Base-by-base conservation (phyloP, 2,329 filamentous ascomycete genomes). In the Hawksworthiomyces lignivorus region DNA sequence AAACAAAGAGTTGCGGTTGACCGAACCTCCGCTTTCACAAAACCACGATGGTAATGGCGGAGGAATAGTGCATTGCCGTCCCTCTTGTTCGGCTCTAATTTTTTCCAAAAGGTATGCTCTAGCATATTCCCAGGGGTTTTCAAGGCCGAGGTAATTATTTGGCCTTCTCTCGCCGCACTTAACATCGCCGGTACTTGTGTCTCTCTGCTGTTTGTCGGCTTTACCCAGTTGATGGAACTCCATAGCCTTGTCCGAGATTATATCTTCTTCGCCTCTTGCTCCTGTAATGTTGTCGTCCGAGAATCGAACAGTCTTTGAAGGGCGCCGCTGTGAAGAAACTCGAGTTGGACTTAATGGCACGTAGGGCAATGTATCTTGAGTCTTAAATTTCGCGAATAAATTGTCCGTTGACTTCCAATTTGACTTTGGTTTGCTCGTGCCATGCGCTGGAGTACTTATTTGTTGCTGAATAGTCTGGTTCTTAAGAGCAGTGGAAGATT, bases 231-330 rank as follows among this genome's bases (percentile, higher is more conserved):
- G n/a, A n/a, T n/a, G n/a, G n/a, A n/a, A n/a, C n/a, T n/a, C n/a
- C n/a, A n/a, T n/a, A n/a, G n/a, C n/a, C n/a, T n/a, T n/a, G n/a
- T n/a, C n/a, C n/a, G n/a, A n/a, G n/a, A n/a, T n/a, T n/a, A n/a
- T n/a, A n/a, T n/a, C n/a, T n/a, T n/a, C n/a, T n/a, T n/a, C n/a
- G n/a, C n/a, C n/a, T n/a, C n/a, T n/a, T n/a, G n/a, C n/a, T n/a
- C n/a, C n/a, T n/a, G n/a, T n/a, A n/a, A n/a, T n/a, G n/a, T n/a
- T n/a, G n/a, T 47, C 41, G 14, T 50, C 46, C 0, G 42, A 50
- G 18, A 51, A 51, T 3, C 41, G 46, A 11, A 51, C 48, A 7
- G 45, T 38, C 28, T 50, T 51, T 7, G 49, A 43, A 8, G 46
- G 48, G 0, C 48, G 44, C 2, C 47, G 44, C 21, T 40, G 37